phyloP scores from a whole-genome alignment of 2,329 filamentous ascomycete genomes.

The Colletotrichum lentis region DNA sequence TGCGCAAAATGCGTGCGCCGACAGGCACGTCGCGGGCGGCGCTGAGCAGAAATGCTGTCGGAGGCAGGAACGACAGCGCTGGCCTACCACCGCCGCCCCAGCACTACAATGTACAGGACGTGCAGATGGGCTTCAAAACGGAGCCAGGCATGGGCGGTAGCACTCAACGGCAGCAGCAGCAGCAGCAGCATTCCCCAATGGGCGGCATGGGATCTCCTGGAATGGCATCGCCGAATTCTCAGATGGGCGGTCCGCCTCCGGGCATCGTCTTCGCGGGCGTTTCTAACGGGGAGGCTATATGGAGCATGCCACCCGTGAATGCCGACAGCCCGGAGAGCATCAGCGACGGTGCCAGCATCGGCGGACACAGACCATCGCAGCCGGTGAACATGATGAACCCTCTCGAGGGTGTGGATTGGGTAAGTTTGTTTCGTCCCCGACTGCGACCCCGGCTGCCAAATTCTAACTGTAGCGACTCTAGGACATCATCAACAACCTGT shows the following conservation, averaged over 20 bases:
- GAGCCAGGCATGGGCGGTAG: conserved; percentile 24
- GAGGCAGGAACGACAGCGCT: conserved; percentile 39
- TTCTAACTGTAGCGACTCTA: conserved; percentile 30
- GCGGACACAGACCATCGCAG: conserved; percentile 35
- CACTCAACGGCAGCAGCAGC: conserved; percentile 9
- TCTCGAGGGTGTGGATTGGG: conserved; percentile 71
- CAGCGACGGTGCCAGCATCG: conserved; percentile 51
- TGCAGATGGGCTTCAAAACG: conserved; percentile 37
- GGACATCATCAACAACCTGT: conserved; percentile 50
- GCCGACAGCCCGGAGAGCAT: conserved; percentile 54
- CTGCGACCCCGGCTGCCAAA: conserved; percentile 13
- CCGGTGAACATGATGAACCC: conserved; percentile 32
- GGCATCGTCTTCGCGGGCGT: conserved; percentile 57
- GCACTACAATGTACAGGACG: conserved; percentile 24
- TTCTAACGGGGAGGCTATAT: conserved; percentile 58
- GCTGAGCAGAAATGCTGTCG: conserved; percentile 48
- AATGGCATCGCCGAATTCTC: conserved; percentile 30
- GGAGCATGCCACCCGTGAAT: conserved; percentile 52
- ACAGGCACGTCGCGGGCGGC: conserved; percentile 53
- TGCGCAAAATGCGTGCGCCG: conserved; percentile 66
- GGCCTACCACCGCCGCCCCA: conserved; percentile 34
- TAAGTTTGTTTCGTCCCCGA: conserved; percentile 49
- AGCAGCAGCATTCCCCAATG: conserved; percentile 18
- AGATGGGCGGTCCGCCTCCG: conserved; percentile 37
- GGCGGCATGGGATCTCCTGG: conserved; percentile 24